Conservation (phyloP, 139 green algal genomes). For the Edaphochlamys debaryana region DNA sequence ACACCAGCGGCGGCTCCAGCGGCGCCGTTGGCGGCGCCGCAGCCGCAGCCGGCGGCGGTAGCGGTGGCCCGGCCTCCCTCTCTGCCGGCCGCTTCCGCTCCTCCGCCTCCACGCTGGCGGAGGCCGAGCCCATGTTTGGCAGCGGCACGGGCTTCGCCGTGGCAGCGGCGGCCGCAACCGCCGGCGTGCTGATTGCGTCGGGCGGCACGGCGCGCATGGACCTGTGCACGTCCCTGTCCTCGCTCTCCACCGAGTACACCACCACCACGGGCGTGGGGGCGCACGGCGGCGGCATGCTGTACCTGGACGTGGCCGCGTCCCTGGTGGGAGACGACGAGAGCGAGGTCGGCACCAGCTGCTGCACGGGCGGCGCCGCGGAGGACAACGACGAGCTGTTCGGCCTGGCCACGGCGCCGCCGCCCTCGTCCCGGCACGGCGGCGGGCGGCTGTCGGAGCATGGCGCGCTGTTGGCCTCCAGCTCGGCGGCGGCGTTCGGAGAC, state of each 20-base stretch:
- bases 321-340: slow-evolving; percentile 30
- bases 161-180: not conserved
- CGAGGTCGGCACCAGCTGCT: slow-evolving; percentile 24
- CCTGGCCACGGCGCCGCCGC: not conserved
- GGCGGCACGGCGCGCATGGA: slow-evolving; percentile 9
- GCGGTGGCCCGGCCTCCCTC: not conserved
- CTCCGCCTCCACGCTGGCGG: not conserved
- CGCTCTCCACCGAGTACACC: slow-evolving; percentile 13
- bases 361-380: slow-evolving; percentile 9
- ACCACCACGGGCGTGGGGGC: not conserved
- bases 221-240: slow-evolving; percentile 19
- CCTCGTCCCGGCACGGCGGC: not conserved
- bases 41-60: too few species aligned
- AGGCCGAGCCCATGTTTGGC: not conserved
- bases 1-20: too few species aligned
- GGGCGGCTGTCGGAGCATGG: not conserved
- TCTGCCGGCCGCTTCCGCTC: not conserved
- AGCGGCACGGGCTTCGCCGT: not conserved
- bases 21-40: too few species aligned
- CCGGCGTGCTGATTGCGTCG: not conserved
- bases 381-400: slow-evolving; percentile 24
- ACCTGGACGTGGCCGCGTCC: slow-evolving; percentile 24
- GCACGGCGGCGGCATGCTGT: not conserved
- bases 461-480: not conserved
- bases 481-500: not conserved